Percentiles rank a stretch among this genome's conserved stretches.
phyloP scores from a whole-genome alignment of 129 eudicot genomes.

The Saposhnikovia divaricata region DNA sequence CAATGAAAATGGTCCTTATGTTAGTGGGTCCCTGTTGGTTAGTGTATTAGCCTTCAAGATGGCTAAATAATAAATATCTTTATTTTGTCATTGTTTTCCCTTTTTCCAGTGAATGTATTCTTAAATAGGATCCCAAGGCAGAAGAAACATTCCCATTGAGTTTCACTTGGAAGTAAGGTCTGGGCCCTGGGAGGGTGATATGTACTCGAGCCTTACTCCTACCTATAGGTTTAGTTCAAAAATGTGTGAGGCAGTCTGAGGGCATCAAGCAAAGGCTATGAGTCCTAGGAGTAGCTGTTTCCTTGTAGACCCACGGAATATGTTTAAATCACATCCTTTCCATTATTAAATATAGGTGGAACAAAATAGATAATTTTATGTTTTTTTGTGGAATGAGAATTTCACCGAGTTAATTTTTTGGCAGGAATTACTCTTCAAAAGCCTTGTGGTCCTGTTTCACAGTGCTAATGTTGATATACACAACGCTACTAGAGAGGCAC shows the following conservation, averaged over 20 bases:
- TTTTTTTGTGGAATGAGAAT: background rate
- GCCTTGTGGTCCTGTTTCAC: constrained; percentile 53
- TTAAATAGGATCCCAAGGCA: background rate
- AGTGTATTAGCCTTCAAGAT: background rate
- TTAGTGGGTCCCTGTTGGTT: background rate
- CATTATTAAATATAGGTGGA: background rate
- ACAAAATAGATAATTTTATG: background rate
- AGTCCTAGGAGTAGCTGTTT: background rate
- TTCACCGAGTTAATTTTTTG: constrained; percentile 2
- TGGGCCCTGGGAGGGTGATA: background rate
- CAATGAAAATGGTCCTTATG: background rate
- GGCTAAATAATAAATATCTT: background rate
- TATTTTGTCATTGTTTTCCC: background rate
- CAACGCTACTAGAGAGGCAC: constrained; percentile 55
- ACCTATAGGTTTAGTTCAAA: background rate
- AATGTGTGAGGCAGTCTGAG: background rate
- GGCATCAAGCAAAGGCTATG: background rate
- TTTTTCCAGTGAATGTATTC: background rate
- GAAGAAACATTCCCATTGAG: background rate
- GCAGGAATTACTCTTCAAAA: constrained; percentile 59
- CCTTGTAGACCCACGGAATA: background rate
- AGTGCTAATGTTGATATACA: constrained; percentile 49
- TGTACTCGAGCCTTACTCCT: background rate
- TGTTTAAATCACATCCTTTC: background rate
- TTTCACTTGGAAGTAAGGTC: background rate